Evolutionary conservation across 2,329 filamentous ascomycete species (phyloP).

Genomic region (Thielaviopsis populi): DNA sequence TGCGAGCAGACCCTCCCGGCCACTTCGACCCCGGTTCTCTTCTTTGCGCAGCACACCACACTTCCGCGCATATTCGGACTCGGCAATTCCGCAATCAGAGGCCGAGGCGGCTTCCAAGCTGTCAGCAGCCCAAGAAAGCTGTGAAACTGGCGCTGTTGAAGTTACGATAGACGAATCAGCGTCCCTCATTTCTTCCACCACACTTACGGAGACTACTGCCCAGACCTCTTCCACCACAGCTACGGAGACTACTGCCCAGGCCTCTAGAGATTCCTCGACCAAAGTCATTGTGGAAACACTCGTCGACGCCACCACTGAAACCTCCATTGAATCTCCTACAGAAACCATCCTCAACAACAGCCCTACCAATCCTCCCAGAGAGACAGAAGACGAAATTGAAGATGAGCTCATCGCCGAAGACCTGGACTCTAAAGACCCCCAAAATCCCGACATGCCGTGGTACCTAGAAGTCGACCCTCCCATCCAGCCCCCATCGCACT

Average conservation of each 20-base stretch:
- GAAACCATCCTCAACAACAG: neutral
- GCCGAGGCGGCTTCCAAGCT: neutral
- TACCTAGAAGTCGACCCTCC: slow-evolving; percentile 64
- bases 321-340: neutral
- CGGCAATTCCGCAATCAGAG: neutral
- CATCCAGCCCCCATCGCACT: slow-evolving; percentile 34
- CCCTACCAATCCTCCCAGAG: neutral
- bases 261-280: no score
- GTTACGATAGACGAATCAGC: neutral
- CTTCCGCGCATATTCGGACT: neutral
- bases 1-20: neutral
- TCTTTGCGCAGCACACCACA: neutral
- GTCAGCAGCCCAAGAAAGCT: neutral
- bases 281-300: no score
- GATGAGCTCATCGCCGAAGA: slow-evolving; percentile 17
- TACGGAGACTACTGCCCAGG: neutral
- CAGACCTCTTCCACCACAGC: neutral
- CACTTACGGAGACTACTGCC: neutral
- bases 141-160: neutral
- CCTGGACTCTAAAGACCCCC: slow-evolving; percentile 6
- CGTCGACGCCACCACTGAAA: neutral
- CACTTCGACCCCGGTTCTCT: neutral
- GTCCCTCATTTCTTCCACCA: neutral
- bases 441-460: slow-evolving; percentile 48
- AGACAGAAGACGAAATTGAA: slow-evolving; percentile 14